Conservation (phyloP, 2,329 filamentous ascomycete species). For the Talaromyces sp. region DNA sequence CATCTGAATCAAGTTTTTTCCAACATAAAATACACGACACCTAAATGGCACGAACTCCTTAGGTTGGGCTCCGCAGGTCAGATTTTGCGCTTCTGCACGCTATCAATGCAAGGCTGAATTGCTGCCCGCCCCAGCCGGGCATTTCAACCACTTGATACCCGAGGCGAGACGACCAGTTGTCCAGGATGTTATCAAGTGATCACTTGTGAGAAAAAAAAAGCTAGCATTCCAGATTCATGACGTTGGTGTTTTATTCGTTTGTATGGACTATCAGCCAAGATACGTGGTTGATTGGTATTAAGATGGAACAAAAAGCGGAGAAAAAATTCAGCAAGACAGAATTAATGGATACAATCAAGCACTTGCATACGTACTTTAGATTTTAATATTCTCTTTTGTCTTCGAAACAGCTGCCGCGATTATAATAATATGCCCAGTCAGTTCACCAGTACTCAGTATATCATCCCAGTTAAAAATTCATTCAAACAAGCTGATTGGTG, state of each 20-base stretch:
- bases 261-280: background rate
- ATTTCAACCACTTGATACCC: background rate
- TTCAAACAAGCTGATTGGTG: background rate
- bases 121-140: too few relatives aligned
- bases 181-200: background rate
- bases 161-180: background rate
- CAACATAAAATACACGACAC: background rate
- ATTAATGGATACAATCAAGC: background rate
- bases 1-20: background rate
- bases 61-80: background rate
- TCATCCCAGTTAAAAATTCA: background rate
- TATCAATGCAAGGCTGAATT: background rate
- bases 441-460: background rate
- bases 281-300: background rate
- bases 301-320: background rate
- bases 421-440: background rate
- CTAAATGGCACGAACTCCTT: background rate
- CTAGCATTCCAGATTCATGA: background rate
- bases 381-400: background rate
- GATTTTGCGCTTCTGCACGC: background rate
- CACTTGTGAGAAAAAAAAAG: background rate
- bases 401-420: background rate
- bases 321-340: background rate
- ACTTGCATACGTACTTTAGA: background rate
- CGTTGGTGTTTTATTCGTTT: background rate